These are phyloP conservation scores for Plectosphaerella sp. DNA, from an alignment of 2,329 filamentous ascomycete genomes.

Conservation along the genomic window DNA sequence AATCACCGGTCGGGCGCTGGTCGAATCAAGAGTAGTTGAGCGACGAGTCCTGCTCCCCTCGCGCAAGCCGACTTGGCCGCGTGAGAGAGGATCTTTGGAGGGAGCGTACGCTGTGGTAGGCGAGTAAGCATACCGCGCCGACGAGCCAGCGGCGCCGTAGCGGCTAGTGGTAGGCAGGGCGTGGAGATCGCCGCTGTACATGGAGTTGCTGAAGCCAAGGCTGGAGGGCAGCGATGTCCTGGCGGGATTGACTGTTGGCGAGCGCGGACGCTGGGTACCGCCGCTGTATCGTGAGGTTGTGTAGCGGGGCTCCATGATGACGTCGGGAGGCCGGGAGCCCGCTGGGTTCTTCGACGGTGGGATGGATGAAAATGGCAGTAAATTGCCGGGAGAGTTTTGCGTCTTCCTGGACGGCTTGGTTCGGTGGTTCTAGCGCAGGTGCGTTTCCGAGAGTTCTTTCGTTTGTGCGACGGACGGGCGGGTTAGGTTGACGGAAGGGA, in stretches of 20 bases:
- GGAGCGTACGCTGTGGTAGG: constrained; percentile 48
- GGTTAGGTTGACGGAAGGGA: background rate
- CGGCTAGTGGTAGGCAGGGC: constrained; percentile 41
- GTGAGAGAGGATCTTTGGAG: constrained; percentile 44
- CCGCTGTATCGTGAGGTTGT: constrained; percentile 10
- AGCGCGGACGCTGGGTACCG: constrained; percentile 21
- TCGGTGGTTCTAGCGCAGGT: too few species aligned
- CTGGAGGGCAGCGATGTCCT: constrained; percentile 49
- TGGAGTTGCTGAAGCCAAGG: constrained; percentile 39
- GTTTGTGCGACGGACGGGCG: background rate
- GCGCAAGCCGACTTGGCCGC: constrained; percentile 38
- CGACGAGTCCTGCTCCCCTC: constrained; percentile 45
- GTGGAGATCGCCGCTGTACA: constrained; percentile 51
- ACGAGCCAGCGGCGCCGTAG: constrained; percentile 13
- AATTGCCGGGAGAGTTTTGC: background rate
- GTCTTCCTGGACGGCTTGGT: too few species aligned
- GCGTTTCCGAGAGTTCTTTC: background rate
- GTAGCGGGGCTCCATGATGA: constrained; percentile 14
- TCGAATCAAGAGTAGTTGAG: constrained; percentile 46
- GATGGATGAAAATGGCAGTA: background rate
- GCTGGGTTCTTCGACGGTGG: background rate
- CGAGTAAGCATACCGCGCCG: constrained; percentile 11
- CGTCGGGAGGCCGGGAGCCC: constrained; percentile 1
- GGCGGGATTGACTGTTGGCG: constrained; percentile 43
- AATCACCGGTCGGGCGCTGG: constrained; percentile 48